Conservation (phyloP, 441 rosid species). For the Capsella rubella region DNA sequence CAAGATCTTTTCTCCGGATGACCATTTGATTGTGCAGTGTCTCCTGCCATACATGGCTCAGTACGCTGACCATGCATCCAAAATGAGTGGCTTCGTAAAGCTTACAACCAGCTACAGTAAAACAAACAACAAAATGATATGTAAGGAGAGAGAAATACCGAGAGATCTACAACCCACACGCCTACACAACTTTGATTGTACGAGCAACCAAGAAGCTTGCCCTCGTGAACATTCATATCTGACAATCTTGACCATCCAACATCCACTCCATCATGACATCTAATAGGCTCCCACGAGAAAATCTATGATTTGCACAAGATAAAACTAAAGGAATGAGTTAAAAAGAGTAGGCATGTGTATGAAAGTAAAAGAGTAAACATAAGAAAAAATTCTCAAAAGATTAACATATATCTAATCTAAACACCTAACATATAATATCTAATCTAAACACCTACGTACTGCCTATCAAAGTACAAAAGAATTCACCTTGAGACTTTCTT, state of each 20-base stretch:
- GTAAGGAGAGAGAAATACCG: constrained; percentile 58
- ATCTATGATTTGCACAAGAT: constrained; percentile 57
- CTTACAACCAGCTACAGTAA: constrained; percentile 24
- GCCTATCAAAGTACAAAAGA: constrained; percentile 21
- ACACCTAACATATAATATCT: not conserved
- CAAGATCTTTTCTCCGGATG: constrained; percentile 64
- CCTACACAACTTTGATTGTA: constrained; percentile 98
- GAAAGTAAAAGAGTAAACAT: not conserved
- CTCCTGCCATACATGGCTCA: constrained; percentile 67
- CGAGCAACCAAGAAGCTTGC: constrained; percentile 99
- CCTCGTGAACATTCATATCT: constrained; percentile 96
- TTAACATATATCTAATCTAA: constrained; percentile 2
- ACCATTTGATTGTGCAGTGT: constrained; percentile 52
- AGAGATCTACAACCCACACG: constrained; percentile 98
- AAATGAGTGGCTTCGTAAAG: constrained; percentile 33
- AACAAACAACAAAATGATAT: constrained; percentile 15
- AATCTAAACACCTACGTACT: not conserved
- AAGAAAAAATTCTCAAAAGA: constrained; percentile 6
- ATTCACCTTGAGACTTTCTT: constrained; percentile 87
- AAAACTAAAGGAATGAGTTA: constrained; percentile 20
- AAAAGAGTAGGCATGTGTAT: constrained; percentile 21
- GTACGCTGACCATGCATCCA: constrained; percentile 56
- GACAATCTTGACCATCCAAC: constrained; percentile 99
- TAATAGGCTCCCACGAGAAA: constrained; percentile 98
- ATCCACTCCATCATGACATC: constrained; percentile 90